Percentiles rank a stretch among this genome's conserved stretches.
phyloP scores from a whole-genome alignment of 805 yeast species.

The Lipomyces orientalis region DNA sequence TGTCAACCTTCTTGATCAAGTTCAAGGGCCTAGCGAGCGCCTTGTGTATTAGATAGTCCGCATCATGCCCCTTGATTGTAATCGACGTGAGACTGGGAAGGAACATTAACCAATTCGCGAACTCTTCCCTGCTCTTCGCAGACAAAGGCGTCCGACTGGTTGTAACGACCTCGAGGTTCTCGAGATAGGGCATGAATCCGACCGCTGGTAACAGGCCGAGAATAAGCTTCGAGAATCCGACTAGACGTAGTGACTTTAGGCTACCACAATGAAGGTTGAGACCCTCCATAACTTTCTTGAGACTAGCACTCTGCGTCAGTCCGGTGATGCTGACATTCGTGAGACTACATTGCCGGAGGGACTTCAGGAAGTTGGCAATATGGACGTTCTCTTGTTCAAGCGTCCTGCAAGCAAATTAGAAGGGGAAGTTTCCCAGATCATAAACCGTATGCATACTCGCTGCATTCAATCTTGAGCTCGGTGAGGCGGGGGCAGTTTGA shows the following conservation, averaged over 20 bases:
- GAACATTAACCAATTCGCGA: conserved; percentile 13
- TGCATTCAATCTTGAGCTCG: conserved; percentile 14
- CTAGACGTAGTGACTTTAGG: conserved; percentile 11
- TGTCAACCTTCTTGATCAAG: conserved; percentile 1
- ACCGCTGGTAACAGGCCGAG: conserved; percentile 6
- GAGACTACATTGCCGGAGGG: conserved; percentile 10
- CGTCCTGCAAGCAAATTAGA: neutral
- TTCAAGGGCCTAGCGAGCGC: conserved; percentile 3
- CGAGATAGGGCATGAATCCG: conserved; percentile 14
- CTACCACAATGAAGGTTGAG: conserved; percentile 11
- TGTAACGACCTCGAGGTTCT: conserved; percentile 8
- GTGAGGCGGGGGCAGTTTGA: conserved; percentile 10
- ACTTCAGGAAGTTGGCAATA: conserved; percentile 23
- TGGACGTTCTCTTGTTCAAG: conserved; percentile 18
- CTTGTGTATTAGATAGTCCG: conserved; percentile 8
- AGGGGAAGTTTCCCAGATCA: neutral
- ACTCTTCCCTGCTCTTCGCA: neutral
- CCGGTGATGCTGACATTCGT: conserved; percentile 15
- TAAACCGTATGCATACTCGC: neutral
- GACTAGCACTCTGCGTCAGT: conserved; percentile 9
- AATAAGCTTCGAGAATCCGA: conserved; percentile 13
- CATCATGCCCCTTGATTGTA: conserved; percentile 12
- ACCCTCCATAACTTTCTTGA: conserved; percentile 15
- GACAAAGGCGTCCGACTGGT: conserved; percentile 13
- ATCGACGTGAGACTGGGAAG: conserved; percentile 8